Conservation (phyloP, 2,329 filamentous ascomycete genomes). For the Raffaelea arxii region DNA sequence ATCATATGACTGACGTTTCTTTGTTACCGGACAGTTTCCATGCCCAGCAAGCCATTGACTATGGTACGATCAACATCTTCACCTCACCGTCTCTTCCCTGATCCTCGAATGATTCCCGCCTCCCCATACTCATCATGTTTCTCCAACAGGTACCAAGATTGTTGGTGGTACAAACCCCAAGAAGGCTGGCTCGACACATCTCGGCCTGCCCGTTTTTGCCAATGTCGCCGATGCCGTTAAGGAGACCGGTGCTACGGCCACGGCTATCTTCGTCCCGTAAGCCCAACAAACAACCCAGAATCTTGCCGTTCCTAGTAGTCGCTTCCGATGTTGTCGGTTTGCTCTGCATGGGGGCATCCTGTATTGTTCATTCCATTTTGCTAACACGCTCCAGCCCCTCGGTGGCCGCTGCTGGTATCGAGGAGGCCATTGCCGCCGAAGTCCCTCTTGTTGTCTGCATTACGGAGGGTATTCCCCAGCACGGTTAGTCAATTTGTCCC, state of each 20-base stretch:
- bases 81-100: background rate
- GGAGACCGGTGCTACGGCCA: constrained; percentile 82
- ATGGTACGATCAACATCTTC: constrained; percentile 59
- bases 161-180: constrained; percentile 98
- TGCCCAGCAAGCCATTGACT: constrained; percentile 94
- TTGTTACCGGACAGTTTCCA: constrained; percentile 81
- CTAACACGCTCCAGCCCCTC: constrained; percentile 53
- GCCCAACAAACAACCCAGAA: constrained; percentile 17
- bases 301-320: too few species aligned
- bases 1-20: too few species aligned
- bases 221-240: constrained; percentile 82
- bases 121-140: background rate
- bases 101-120: constrained; percentile 1
- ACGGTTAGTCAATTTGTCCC: constrained; percentile 52
- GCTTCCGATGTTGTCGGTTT: too few species aligned
- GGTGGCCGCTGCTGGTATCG: constrained; percentile 85
- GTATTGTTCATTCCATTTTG: too few species aligned
- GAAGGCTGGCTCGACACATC: constrained; percentile 86
- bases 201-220: constrained; percentile 87
- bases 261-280: constrained; percentile 94
- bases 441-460: constrained; percentile 94
- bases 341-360: too few species aligned
- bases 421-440: constrained; percentile 90
- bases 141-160: constrained; percentile 71
- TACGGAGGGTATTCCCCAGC: constrained; percentile 95